A percentile compares a stretch with the other conserved stretches of the same genome.
Conservation (phyloP, 768 basidiomycete species). For the Pholiota molesta region DNA sequence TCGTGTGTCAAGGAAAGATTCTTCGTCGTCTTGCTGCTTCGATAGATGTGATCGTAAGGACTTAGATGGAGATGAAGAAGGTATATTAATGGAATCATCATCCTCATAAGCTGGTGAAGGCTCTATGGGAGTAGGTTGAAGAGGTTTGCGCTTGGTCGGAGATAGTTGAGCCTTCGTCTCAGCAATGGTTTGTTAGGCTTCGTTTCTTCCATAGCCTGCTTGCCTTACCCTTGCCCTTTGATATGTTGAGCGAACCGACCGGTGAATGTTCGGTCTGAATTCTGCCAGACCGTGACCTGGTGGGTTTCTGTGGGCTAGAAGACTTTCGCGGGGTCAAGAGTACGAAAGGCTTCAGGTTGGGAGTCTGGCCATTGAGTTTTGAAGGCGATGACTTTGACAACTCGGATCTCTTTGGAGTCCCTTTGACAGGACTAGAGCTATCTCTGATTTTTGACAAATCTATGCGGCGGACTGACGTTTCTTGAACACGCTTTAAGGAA, state of each 20-base stretch:
- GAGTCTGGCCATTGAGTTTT: not conserved
- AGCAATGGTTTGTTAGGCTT: not conserved
- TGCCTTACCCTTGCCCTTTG: conserved; percentile 17
- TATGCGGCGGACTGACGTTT: not conserved
- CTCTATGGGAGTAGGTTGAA: not conserved
- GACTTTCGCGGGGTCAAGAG: conserved; percentile 6
- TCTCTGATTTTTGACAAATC: not conserved
- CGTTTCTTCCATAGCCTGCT: not conserved
- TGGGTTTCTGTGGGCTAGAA: not conserved
- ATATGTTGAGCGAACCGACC: conserved; percentile 2
- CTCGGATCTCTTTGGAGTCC: not conserved
- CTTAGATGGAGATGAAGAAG: not conserved
- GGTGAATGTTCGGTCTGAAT: not conserved
- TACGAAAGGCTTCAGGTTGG: not conserved
- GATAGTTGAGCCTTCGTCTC: not conserved
- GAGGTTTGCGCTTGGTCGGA: not conserved
- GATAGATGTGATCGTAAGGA: not conserved
- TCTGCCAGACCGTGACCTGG: not conserved
- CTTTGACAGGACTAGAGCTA: not conserved
- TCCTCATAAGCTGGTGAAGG: not conserved
- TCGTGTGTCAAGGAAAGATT: not conserved
- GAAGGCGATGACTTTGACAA: not conserved
- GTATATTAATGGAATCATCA: not conserved
- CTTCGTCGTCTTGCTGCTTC: not conserved
- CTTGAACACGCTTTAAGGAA: not conserved